Evolutionary conservation across 2,329 filamentous ascomycete species (phyloP), one percentile per base, ranked within the genome.

Genomic region (Zasmidium cellare): DNA sequence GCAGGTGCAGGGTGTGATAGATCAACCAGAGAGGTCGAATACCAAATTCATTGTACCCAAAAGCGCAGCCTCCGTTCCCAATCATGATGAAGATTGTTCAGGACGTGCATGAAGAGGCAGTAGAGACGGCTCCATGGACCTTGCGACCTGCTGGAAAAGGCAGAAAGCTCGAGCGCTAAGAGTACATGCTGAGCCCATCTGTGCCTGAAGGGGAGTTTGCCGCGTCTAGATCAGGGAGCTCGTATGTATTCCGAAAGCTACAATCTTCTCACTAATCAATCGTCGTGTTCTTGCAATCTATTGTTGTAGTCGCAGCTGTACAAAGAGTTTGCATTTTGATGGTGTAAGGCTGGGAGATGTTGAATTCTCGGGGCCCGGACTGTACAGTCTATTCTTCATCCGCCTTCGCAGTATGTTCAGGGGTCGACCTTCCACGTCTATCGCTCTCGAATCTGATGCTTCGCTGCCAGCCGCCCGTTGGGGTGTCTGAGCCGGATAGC

Each of bases 371-470:
- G 11, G 25, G 25, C 25, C 11, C 25, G 6, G 25, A 28, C 25
- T 28, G 25, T 5, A 11, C 6, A 28, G 6, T 28, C 25, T 41
- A 41, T n/a, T 18, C 35, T 9, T 41, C 35, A 5, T 41, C 35
- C 16, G 35, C 35, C 16, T 41, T 41, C 35, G 35, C 16, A 14
- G 11, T 9, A 3, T 3, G 7, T 14, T 41, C 35, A 5, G n/a
- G 11, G 7, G 3, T 18, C 35, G 35, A 16, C 35, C n/a, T 41
- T 18, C n/a, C 35, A 41, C 35, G 35, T 41, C n/a, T 6, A n/a
- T 41, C 35, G 35, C 35, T 18, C n/a, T 41, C 35, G 35, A 72
- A 72, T 11, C 67, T 63, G 50, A 72, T 72, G 44, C 65, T 72
- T 25, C 70, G 62, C 45, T 71, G 65, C 59, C 63, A 66, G 22